Evolutionary conservation across 2,329 filamentous ascomycete species (phyloP).

Genomic region (Calonectria leucothoes): DNA sequence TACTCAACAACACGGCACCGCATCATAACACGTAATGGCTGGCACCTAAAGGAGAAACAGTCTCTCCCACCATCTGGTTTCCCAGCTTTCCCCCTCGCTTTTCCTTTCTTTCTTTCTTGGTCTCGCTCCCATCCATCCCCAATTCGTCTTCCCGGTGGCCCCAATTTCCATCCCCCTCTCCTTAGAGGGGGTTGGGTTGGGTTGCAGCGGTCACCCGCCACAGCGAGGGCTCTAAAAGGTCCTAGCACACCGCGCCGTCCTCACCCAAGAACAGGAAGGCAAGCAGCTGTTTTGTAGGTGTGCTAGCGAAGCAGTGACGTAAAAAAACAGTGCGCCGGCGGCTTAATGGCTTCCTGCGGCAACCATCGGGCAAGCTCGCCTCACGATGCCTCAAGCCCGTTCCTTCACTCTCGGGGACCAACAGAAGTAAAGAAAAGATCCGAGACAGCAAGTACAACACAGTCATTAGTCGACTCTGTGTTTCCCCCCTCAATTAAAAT

Average conservation of each 20-base stretch:
- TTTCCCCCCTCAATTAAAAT: neutral
- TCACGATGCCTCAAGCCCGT: constrained; percentile 27
- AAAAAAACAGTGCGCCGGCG: neutral
- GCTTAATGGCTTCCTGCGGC: constrained; percentile 26
- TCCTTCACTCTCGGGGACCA: neutral
- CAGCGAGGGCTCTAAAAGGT: neutral
- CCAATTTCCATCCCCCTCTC: neutral
- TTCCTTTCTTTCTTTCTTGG: neutral
- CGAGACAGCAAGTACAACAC: neutral
- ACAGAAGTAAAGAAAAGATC: neutral
- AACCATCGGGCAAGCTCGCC: constrained; percentile 26
- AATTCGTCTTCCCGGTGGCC: neutral
- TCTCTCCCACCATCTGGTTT: neutral
- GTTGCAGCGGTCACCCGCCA: neutral
- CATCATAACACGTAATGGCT: neutral
- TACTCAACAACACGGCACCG: neutral
- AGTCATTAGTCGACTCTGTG: neutral
- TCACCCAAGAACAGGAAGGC: neutral
- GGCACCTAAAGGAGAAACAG: neutral
- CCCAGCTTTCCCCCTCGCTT: neutral
- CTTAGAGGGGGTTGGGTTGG: neutral
- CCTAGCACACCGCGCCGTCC: neutral
- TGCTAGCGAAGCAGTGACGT: neutral
- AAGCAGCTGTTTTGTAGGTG: neutral
- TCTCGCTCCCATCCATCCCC: neutral